Percentiles rank a stretch among this genome's conserved stretches.
These are phyloP conservation scores for Leccinum cinnamomeum DNA, from an alignment of 1,284 basidiomycete genomes.

Conservation along the genomic window DNA sequence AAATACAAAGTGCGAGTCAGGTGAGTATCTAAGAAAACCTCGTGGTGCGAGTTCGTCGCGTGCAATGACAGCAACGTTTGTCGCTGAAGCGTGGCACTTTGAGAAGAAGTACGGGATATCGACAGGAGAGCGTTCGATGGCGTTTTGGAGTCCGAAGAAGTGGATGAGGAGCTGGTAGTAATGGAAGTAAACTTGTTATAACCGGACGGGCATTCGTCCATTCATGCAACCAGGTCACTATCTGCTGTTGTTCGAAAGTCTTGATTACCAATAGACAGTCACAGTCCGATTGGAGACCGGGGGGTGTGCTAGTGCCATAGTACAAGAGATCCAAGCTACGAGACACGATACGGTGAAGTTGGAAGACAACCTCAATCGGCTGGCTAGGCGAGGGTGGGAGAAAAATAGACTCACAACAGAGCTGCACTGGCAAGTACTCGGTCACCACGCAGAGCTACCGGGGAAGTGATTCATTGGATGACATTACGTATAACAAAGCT, in stretches of 20 bases:
- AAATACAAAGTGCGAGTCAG: constrained; percentile 92
- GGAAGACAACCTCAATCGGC: constrained; percentile 7
- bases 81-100: constrained; percentile 78
- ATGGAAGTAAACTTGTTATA: constrained; percentile 62
- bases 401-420: constrained; percentile 57
- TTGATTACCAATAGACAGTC: constrained; percentile 86
- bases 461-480: constrained; percentile 66
- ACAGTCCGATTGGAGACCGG: constrained; percentile 83
- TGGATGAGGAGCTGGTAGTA: constrained; percentile 88
- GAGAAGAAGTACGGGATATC: constrained; percentile 88
- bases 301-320: constrained; percentile 77
- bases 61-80: constrained; percentile 65
- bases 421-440: constrained; percentile 50
- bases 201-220: constrained; percentile 46
- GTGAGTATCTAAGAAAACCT: constrained; percentile 81
- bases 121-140: constrained; percentile 71
- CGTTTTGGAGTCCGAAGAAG: constrained; percentile 94
- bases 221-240: constrained; percentile 66
- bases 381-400: neutral
- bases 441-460: constrained; percentile 64
- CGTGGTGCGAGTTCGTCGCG: constrained; percentile 74
- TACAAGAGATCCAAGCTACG: constrained; percentile 90
- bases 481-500: constrained; percentile 89
- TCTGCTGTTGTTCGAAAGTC: constrained; percentile 75
- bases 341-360: constrained; percentile 85